Base-by-base conservation (phyloP, 2,329 filamentous ascomycete species). In the Lecanicillium sp. region DNA sequence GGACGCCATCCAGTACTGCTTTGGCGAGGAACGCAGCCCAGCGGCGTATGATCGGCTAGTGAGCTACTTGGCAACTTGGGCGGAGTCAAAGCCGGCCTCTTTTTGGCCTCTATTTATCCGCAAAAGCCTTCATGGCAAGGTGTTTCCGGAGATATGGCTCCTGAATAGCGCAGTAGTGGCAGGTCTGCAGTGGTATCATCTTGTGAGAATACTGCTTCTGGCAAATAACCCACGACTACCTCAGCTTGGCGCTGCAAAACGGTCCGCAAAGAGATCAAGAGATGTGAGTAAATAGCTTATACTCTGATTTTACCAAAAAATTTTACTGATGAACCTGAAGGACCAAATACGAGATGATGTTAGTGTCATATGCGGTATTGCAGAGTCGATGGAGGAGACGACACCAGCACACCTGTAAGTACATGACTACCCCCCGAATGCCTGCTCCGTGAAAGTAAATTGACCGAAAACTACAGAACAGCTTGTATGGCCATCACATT, bases 181-280 rank as follows among this genome's bases (percentile, higher is more conserved):
- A 1, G 52, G 48, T 1, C 37, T 52, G 25, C 51, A 54, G 40
- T 53, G 52, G n/a, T 55, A 53, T 15, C 48, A 55, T 19, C 46
- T 55, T 6, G 42, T 44, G 6, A 46, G 51, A n/a, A 52, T 55
- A n/a, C 40, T 55, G 12, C 43, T 55, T 2, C 37, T 49, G 2
- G 46, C 48, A 4, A 45, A 54, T 32, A 46, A 55, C 35, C 52
- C 51, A 0, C 43, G 48, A 12, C 43, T 53, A 3, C 52, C 52
- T 9, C 44, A 45, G 19, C 39, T 54, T 5, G 48, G 51, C 4
- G 37, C 33, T 4, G 48, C 48, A 13, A 44, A 45, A 13, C 47
- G 22, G 11, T 25, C 22, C 7, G 22, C 22, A 7, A 25, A 25
- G 11, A 25, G 11, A 11, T 7, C 22, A 36, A 25, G 38, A 39